Conservation (phyloP, 352 stramenopile species). For the Phytophthora sp. region DNA sequence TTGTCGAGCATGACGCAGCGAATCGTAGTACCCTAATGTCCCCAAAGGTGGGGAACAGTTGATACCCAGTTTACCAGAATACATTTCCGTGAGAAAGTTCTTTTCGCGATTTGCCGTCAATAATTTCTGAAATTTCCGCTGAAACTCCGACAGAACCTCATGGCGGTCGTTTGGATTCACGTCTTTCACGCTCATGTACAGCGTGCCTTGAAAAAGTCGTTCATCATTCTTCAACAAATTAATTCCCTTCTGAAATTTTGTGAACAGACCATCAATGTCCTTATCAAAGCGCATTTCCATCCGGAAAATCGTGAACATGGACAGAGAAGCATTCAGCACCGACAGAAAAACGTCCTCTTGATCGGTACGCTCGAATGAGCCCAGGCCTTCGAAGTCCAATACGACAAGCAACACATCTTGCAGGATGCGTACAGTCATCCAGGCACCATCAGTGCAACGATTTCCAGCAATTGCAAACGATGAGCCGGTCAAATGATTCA, state of each 20-base stretch:
- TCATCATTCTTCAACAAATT: slow-evolving; percentile 69
- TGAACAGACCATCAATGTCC: slow-evolving; percentile 73
- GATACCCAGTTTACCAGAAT: slow-evolving; percentile 57
- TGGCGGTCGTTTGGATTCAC: slow-evolving; percentile 72
- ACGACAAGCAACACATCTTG: slow-evolving; percentile 64
- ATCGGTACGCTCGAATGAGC: slow-evolving; percentile 74
- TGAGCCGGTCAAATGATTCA: slow-evolving; percentile 77
- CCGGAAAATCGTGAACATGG: slow-evolving; percentile 76
- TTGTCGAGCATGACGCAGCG: slow-evolving; percentile 47
- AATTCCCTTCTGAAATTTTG: slow-evolving; percentile 69
- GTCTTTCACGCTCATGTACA: slow-evolving; percentile 82
- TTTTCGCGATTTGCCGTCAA: slow-evolving; percentile 55
- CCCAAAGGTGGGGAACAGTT: slow-evolving; percentile 77
- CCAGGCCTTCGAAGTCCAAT: slow-evolving; percentile 80
- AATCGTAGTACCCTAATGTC: slow-evolving; percentile 69
- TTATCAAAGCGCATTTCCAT: slow-evolving; percentile 85
- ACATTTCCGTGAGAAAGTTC: slow-evolving; percentile 75
- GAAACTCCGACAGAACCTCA: slow-evolving; percentile 58
- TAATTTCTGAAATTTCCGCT: slow-evolving; percentile 51
- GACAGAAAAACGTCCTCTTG: slow-evolving; percentile 82
- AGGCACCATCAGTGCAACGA: slow-evolving; percentile 69
- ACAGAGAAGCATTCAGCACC: slow-evolving; percentile 73
- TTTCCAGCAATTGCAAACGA: slow-evolving; percentile 75
- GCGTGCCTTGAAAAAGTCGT: slow-evolving; percentile 56
- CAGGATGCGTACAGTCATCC: slow-evolving; percentile 62